These are phyloP conservation scores for Glycine tomentella DNA, from an alignment of 306 rosid species.

Conservation along the genomic window DNA sequence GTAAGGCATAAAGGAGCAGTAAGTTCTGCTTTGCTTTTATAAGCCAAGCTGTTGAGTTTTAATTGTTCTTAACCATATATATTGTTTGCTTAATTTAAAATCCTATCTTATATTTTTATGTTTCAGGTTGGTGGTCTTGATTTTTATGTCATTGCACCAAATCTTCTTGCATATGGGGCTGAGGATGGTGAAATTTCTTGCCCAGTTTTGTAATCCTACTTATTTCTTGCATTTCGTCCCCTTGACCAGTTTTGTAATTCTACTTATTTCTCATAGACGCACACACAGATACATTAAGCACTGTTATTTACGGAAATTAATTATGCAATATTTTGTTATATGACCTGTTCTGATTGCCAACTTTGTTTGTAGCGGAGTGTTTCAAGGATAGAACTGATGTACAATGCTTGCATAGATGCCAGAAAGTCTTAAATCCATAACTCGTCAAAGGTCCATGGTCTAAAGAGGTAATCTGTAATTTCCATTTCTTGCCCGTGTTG, in stretches of 20 bases:
- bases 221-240: too few relatives aligned
- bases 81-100: conserved; percentile 41
- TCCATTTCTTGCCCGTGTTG: conserved; percentile 11
- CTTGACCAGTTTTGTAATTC: too few relatives aligned
- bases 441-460: conserved; percentile 99
- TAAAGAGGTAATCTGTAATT: conserved; percentile 76
- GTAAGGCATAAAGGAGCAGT: conserved; percentile 94
- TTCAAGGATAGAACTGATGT: conserved; percentile 97
- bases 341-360: conserved; percentile 44
- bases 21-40: conserved; percentile 52
- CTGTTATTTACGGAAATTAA: conserved; percentile 6
- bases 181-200: conserved; percentile 90
- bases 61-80: conserved; percentile 15
- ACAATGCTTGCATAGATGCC: conserved; percentile 99
- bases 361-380: conserved; percentile 77
- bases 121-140: conserved; percentile 97
- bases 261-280: too few relatives aligned
- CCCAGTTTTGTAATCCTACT: too few relatives aligned
- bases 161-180: conserved; percentile 94
- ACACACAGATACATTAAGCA: too few relatives aligned
- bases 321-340: conserved; percentile 33
- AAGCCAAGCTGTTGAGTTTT: conserved; percentile 27
- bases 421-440: conserved; percentile 96
- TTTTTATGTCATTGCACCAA: conserved; percentile 82
- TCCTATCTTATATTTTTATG: conserved; percentile 20